A percentile compares a stretch with the other conserved stretches of the same genome.
phyloP scores from a whole-genome alignment of 2,329 filamentous ascomycete species.

The Ophiocordyceps unilateralis region DNA sequence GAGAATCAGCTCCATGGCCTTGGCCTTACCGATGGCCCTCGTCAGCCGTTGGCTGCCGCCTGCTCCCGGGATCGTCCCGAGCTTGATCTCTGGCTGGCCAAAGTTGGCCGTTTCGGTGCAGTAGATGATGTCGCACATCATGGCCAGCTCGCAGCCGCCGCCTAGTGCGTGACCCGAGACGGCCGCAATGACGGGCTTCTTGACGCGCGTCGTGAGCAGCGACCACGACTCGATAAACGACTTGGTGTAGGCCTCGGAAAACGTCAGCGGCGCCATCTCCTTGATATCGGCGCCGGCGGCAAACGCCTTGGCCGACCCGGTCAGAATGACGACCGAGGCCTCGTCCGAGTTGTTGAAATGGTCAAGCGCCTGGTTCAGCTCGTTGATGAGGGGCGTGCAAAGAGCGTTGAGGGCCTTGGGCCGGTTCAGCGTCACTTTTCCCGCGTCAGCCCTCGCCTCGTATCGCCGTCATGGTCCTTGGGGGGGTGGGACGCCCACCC shows the following conservation, averaged over 20 bases:
- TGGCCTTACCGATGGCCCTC: slow-evolving; percentile 63
- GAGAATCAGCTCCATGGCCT: slow-evolving; percentile 81
- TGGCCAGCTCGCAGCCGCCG: slow-evolving; percentile 86
- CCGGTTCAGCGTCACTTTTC: slow-evolving; percentile 71
- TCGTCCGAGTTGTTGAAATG: slow-evolving; percentile 52
- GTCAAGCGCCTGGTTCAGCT: slow-evolving; percentile 66
- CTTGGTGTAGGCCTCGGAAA: slow-evolving; percentile 68
- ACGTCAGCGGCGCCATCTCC: slow-evolving; percentile 89
- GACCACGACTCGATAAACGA: slow-evolving; percentile 97
- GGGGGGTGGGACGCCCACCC: slow-evolving; percentile 37
- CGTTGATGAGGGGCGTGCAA: slow-evolving; percentile 73
- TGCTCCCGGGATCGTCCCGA: slow-evolving; percentile 81
- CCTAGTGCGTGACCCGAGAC: slow-evolving; percentile 91
- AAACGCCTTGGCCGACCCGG: slow-evolving; percentile 78
- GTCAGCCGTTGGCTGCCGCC: slow-evolving; percentile 84
- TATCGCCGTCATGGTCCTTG: no score
- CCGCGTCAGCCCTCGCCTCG: background rate
- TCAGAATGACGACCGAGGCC: slow-evolving; percentile 66
- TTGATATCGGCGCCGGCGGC: slow-evolving; percentile 97
- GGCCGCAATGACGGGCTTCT: slow-evolving; percentile 87
- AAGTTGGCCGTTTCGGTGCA: slow-evolving; percentile 76
- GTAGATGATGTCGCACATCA: slow-evolving; percentile 96
- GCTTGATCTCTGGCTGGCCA: slow-evolving; percentile 92
- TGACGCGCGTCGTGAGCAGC: slow-evolving; percentile 61
- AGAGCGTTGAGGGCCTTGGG: slow-evolving; percentile 93